Conservation (phyloP, 1,139 yeast genomes). For the Debaryomyces udenii region DNA sequence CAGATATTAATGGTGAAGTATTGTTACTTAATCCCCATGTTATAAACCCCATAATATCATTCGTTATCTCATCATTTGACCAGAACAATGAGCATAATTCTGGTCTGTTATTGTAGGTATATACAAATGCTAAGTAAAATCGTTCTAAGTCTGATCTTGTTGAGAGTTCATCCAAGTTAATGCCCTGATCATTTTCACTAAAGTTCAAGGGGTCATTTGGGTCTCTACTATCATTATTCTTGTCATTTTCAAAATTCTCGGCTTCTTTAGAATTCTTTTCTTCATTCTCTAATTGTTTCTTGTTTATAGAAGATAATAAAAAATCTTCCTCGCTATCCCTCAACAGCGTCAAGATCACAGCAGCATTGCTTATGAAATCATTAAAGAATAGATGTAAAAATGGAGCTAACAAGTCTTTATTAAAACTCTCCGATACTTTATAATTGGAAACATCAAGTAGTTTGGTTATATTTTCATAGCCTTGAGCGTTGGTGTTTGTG, state of each 20-base stretch:
- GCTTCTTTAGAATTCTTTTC: slow-evolving; percentile 3
- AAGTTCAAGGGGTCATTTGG: neutral
- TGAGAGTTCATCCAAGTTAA: slow-evolving; percentile 57
- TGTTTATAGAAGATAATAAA: slow-evolving; percentile 52
- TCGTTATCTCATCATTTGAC: slow-evolving; percentile 57
- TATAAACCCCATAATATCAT: slow-evolving; percentile 67
- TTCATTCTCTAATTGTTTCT: slow-evolving; percentile 28
- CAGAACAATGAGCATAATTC: slow-evolving; percentile 66
- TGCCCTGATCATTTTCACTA: slow-evolving; percentile 13
- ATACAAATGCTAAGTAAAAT: slow-evolving; percentile 77
- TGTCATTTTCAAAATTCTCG: slow-evolving; percentile 14
- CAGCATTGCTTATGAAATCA: slow-evolving; percentile 68
- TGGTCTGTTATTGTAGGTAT: slow-evolving; percentile 65
- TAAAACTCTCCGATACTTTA: slow-evolving; percentile 27
- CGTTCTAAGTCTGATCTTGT: slow-evolving; percentile 85
- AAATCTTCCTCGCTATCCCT: slow-evolving; percentile 88
- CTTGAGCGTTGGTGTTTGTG: slow-evolving; percentile 24
- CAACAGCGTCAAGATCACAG: slow-evolving; percentile 77
- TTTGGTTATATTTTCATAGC: slow-evolving; percentile 27
- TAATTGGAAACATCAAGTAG: slow-evolving; percentile 26
- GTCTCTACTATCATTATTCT: slow-evolving; percentile 6
- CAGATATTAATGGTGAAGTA: slow-evolving; percentile 75
- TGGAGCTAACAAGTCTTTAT: slow-evolving; percentile 39
- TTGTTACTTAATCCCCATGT: slow-evolving; percentile 88
- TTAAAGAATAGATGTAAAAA: slow-evolving; percentile 59